phyloP scores from a whole-genome alignment of 1,284 basidiomycete species.

The Pterulicium gracile region DNA sequence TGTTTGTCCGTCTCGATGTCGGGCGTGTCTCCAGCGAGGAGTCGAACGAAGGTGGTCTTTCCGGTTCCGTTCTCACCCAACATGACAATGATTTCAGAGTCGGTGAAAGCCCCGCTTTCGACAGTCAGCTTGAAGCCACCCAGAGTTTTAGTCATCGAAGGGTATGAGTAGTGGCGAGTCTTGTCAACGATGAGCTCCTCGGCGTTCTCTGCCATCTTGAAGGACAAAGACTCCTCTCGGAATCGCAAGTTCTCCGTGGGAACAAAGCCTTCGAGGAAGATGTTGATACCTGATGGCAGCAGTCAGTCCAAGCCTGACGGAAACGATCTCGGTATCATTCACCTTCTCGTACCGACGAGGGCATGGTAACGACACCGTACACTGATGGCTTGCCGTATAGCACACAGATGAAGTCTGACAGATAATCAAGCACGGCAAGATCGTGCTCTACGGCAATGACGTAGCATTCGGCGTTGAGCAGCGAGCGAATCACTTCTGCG shows the following conservation, averaged over 20 bases:
- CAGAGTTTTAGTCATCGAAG: conserved; percentile 90
- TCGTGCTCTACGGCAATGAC: conserved; percentile 97
- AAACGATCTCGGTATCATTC: conserved; percentile 12
- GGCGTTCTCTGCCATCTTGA: conserved; percentile 92
- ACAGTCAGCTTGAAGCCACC: conserved; percentile 91
- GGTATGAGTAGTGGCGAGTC: conserved; percentile 82
- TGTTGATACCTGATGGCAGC: conserved; percentile 76
- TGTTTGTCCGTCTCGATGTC: conserved; percentile 78
- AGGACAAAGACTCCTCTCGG: conserved; percentile 86
- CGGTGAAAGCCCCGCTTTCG: conserved; percentile 79
- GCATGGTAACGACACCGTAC: conserved; percentile 98
- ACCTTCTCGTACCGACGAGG: conserved; percentile 95
- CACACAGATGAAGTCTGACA: conserved; percentile 95
- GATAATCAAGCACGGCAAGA: conserved; percentile 91
- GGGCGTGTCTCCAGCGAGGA: conserved; percentile 83
- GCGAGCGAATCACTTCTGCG: conserved; percentile 88
- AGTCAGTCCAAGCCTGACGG: no score
- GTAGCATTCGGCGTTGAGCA: conserved; percentile 76
- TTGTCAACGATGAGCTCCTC: conserved; percentile 82
- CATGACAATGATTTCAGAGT: conserved; percentile 97
- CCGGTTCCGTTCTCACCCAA: conserved; percentile 96
- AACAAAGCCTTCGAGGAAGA: conserved; percentile 95
- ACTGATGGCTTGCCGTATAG: conserved; percentile 94
- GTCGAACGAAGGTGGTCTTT: conserved; percentile 92
- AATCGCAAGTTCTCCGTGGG: conserved; percentile 98